Base-by-base conservation (phyloP, 495 filamentous ascomycete genomes). In the Trichoderma reesei region DNA sequence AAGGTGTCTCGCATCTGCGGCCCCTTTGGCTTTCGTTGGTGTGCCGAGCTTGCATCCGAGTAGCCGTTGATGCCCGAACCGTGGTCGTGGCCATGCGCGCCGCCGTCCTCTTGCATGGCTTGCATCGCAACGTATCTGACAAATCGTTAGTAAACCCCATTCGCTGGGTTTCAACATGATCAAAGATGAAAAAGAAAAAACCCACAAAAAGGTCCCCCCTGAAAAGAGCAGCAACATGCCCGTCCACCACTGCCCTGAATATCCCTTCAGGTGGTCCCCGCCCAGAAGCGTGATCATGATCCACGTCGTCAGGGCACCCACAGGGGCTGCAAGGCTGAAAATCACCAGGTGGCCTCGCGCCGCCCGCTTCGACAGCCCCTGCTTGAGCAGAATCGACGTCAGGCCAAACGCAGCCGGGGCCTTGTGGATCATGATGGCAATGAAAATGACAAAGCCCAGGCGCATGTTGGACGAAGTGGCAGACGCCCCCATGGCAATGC, bases 101-200 rank as follows among this genome's bases (percentile, higher is more conserved):
- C 64, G 59, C 85, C 84, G 54, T 88, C 86, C 69, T 96, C 91
- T 71, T 93, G 90, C 91, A 98, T 96, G 3, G 92, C 91, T 71
- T 98, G 94, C 93, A 97, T 96, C 2, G 94, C 95, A 36, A 98
- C 94, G 71, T 98, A 98, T 71, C 92, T 96, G n/a, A 63, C 11
- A 11, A 37, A 64, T 44, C 11, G 61, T 75, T 65, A 73, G 66
- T 67, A 51, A 10, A 46, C 42, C 9, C 8, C 34, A 33, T 31
- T 18, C 16, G 4, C 8, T 1, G 46, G 18, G 54, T 64, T 46
- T 36, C 59, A 48, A 8, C 63, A 14, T 54, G 54, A 14, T 34
- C 56, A 33, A 33, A 14, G 9, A 1, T 41, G 26, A 4, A 62
- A 4, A 14, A 3, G 37, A 3, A 18, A 46, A 64, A 10, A 82